Base-by-base conservation (phyloP, 2,329 filamentous ascomycete genomes). In the Pseudovirgaria hyperparasitica region DNA sequence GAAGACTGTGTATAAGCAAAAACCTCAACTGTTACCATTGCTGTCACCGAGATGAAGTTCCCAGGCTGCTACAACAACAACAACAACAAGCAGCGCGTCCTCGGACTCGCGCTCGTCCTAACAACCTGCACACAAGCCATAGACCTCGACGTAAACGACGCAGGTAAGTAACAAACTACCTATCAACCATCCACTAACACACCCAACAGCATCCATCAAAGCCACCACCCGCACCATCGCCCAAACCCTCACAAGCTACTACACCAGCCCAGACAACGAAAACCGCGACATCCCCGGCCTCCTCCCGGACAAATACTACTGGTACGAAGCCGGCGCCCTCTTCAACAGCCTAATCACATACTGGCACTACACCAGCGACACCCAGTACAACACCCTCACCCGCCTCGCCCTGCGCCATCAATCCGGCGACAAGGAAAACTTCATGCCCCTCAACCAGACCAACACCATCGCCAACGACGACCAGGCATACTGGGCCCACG, bases 401-500 rank as follows among this genome's bases (percentile, higher is more conserved):
- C 54, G 40, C 12, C 38, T 42, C 22, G 41, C 38, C 60, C 52
- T 54, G 50, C 48, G 41, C 9, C 37, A 39, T 7, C 48, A 48
- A 31, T 30, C 36, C 6, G 41, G 47, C 4, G 38, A 43, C 5
- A 33, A 48, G 21, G 42, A 46, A 23, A 42, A 52, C 33, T 53
- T 42, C 36, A 45, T 54, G 39, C 43, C 48, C 16, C n/a, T n/a
- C n/a, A n/a, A n/a, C n/a, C n/a, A n/a, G n/a, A n/a, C 56, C 62
- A 58, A 29, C 69, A 76, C 36, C 52, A 38, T 22, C 43, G 74
- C 73, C 23, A 80, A 80, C 38, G 75, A 80, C 38, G 75, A 80
- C 43, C 71, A 78, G 41, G 70, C 69, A 22, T 78, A 77, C 44
- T 80, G 75, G 76, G 70, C 63, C 10, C 72, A 77, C 16, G 61